Base-by-base conservation (phyloP, 805 yeast genomes). In the Candida broadrunensis region DNA sequence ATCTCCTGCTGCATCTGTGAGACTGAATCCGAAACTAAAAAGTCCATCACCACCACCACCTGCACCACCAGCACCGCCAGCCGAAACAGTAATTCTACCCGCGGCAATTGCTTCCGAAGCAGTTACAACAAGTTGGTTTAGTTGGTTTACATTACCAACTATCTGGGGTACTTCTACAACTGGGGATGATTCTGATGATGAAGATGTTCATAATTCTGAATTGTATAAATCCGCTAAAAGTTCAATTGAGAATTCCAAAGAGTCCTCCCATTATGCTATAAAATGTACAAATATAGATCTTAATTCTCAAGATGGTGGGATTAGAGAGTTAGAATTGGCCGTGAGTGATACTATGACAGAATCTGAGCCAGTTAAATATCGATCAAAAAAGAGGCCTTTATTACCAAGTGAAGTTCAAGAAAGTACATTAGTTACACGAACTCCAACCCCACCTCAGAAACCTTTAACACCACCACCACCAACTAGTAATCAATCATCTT, bases 351-450 rank as follows among this genome's bases (percentile, higher is more conserved):
- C 73, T 2, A 38, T 46, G 5, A 58, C 71, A 2, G 65, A 63
- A 39, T 24, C 33, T 1, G 53, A 46, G 21, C 75, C 75, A 3
- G 71, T 67, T 1, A 50, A 46, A 35, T 65, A 60, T 44, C 55
- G 54, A 30, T 48, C 54, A 29, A 56, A 52, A 27, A 63, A 57
- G 35, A 52, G 58, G 16, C 73, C 73, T 0, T 35, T 66, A 2
- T 50, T 58, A 6, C 67, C 69, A 4, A 59, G 56, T 34, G 73
- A 70, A 50, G 45, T 54, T 13, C 65, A 61, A 35, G 74, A 68
- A 38, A 52, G 48, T 8, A 33, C 52, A 8, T 46, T 65, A 5
- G 36, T 38, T 13, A 38, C 39, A 2, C 27, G 34, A 11, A n/a
- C 13, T 15, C 31, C 18, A 9, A 16, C 23, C 4, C 32, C n/a